Evolutionary conservation across 257 asterid species (phyloP).

Genomic region (Solanum neorickii): DNA sequence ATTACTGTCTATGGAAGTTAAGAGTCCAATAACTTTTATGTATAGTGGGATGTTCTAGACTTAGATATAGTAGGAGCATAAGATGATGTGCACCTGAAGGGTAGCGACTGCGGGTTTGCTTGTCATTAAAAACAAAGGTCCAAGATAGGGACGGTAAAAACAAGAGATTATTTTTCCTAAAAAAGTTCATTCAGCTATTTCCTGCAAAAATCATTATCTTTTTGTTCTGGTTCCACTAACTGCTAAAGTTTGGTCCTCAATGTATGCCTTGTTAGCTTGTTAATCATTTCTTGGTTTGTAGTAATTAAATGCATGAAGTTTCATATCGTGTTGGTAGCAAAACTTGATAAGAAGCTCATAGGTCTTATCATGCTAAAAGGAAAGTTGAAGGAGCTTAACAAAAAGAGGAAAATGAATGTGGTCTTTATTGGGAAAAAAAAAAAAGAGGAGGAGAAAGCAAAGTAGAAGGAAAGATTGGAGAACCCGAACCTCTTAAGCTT

Average conservation of each 20-base stretch:
- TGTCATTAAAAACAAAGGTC: neutral
- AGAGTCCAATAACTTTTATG: neutral
- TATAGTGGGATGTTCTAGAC: neutral
- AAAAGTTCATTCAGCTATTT: neutral
- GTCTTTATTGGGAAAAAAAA: no score
- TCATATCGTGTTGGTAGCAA: neutral
- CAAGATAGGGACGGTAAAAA: neutral
- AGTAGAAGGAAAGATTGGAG: neutral
- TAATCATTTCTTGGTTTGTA: neutral
- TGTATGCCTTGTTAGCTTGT: neutral
- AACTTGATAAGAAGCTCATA: neutral
- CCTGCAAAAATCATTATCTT: neutral
- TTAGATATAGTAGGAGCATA: neutral
- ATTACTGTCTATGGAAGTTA: neutral
- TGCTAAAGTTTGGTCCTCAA: neutral
- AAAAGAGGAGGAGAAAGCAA: neutral
- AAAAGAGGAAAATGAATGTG: neutral
- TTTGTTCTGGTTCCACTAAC: neutral
- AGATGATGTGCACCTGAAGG: neutral
- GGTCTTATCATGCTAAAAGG: neutral
- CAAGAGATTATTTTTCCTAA: neutral
- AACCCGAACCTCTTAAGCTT: neutral
- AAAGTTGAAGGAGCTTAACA: neutral
- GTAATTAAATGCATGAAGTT: neutral
- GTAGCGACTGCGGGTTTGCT: neutral